phyloP scores from a whole-genome alignment of 306 rosid species.

The Glycine latifolia region DNA sequence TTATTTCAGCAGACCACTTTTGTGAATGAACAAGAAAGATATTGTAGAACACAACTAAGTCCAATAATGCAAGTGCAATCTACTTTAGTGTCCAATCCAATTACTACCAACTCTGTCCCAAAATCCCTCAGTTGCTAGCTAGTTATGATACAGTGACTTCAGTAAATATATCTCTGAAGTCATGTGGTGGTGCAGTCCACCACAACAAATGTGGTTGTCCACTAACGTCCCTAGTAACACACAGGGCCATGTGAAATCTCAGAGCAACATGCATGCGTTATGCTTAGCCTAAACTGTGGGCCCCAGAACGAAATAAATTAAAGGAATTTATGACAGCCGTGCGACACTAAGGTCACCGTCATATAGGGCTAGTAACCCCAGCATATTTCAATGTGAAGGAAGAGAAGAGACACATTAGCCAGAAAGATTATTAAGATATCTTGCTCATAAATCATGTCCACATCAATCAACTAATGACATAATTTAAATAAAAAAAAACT shows the following conservation, averaged over 20 bases:
- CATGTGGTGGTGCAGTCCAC: conserved; percentile 22
- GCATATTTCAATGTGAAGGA: background rate
- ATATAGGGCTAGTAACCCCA: too few relatives aligned
- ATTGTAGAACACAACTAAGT: background rate
- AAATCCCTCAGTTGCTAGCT: conserved; percentile 16
- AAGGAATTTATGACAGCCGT: conserved; percentile 1
- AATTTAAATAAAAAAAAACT: too few relatives aligned
- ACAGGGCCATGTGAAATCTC: conserved; percentile 55
- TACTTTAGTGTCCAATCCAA: background rate
- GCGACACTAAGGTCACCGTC: conserved; percentile 6
- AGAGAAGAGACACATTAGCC: background rate
- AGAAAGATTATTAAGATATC: background rate
- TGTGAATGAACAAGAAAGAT: background rate
- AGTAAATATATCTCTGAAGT: background rate
- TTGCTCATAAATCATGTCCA: conserved; percentile 31
- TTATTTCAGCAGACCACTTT: conserved; percentile 2
- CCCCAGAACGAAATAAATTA: conserved; percentile 5
- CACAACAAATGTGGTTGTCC: background rate
- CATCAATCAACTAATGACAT: background rate
- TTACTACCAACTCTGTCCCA: background rate
- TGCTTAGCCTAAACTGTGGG: conserved; percentile 31
- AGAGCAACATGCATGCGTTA: conserved; percentile 37
- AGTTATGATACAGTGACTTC: background rate
- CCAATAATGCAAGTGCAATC: background rate
- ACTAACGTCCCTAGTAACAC: background rate